These are phyloP conservation scores for Vitis riparia DNA, from an alignment of 164 flowering plant species.

Conservation along the genomic window DNA sequence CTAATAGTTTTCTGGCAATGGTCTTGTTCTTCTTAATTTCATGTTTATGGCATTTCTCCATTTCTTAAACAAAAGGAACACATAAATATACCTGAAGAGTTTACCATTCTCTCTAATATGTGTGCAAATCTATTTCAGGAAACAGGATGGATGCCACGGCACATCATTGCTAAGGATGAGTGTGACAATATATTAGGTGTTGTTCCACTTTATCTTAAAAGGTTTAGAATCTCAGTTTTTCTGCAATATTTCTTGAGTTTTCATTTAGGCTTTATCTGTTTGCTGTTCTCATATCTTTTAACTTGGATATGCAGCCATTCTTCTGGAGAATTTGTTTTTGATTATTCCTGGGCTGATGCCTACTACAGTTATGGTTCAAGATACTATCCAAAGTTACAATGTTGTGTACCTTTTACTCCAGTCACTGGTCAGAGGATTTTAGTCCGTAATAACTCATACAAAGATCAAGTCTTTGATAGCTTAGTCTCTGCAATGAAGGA, in stretches of 20 bases:
- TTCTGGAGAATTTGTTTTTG: conserved; percentile 95
- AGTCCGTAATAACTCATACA: conserved; percentile 56
- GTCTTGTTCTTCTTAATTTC: too few relatives aligned
- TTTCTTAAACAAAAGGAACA: too few relatives aligned
- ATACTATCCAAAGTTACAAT: conserved; percentile 91
- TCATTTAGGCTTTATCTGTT: neutral
- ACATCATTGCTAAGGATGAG: conserved; percentile 80
- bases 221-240: conserved; percentile 42
- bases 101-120: neutral
- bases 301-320: conserved; percentile 75
- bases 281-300: conserved; percentile 16
- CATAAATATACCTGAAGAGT: neutral
- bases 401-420: conserved; percentile 95
- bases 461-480: conserved; percentile 73
- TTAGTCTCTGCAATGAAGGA: conserved; percentile 71
- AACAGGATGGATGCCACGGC: conserved; percentile 89
- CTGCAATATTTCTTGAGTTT: neutral
- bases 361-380: conserved; percentile 73
- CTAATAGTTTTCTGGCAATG: too few relatives aligned
- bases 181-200: conserved; percentile 69
- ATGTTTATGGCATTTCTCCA: too few relatives aligned
- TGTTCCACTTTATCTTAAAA: conserved; percentile 94
- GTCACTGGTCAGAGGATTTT: conserved; percentile 90
- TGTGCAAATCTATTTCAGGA: conserved; percentile 53
- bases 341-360: conserved; percentile 95